Evolutionary conservation across 2,329 filamentous ascomycete genomes (phyloP), one percentile per base, ranked within the genome.

Genomic region (Myriosclerotinia scirpicola): DNA sequence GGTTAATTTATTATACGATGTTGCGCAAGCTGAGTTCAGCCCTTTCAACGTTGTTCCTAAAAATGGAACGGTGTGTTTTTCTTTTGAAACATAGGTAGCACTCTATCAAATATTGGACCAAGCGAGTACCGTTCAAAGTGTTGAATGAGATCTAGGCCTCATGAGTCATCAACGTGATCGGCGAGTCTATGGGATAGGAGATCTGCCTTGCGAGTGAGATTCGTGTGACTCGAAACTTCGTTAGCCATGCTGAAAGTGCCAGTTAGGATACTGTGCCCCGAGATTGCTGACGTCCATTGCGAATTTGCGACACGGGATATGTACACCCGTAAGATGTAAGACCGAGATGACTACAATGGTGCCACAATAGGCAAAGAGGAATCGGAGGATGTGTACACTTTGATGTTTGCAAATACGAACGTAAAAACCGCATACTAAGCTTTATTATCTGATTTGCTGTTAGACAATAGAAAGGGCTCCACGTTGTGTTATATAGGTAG

Each of bases 181-280:
- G 56, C 20, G 56, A 60, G 56, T 48, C 40, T 22, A 42, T 17
- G 44, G 8, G 48, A n/a, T 48, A 44, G 22, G 22, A 9, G 14
- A 55, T 50, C 44, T 60, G 44, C 44, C 58, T 50, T 50, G 58
- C 58, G 34, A 20, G 58, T 60, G 44, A 60, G 58, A 60, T 50
- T 38, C 38, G 58, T 50, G 30, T 36, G 20, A 50, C 44, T 50
- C 15, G 44, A 26, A 34, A 26, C 11, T 38, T 60, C 44, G 26
- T 50, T 14, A 26, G 36, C 30, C 17, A 50, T 26, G 1, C 44
- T 38, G n/a, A 17, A 17, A 60, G 30, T 22, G 42, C 42, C 30
- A 36, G 42, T 30, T 12, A 36, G 12, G 30, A 50, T 11, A 40
- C 58, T 60, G 44, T 50, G 58, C n/a, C 58, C 58, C 58, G 58